A percentile compares a stretch with the other conserved stretches of the same genome.
Evolutionary conservation across 257 asterid species (phyloP).

Genomic region (Gynochthodes officinalis): DNA sequence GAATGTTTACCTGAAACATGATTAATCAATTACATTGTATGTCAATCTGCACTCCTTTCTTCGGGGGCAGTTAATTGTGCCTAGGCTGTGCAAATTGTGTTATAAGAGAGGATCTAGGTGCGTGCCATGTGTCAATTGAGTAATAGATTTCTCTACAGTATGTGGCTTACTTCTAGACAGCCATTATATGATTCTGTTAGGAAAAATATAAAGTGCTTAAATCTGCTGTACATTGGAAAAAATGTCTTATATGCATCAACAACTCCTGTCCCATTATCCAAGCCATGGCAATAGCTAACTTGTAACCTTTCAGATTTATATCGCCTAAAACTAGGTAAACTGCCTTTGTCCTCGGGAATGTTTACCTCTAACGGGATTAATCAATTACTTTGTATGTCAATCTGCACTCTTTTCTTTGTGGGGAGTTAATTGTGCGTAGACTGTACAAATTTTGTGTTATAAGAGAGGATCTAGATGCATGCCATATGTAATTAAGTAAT

Average conservation of each 20-base stretch:
- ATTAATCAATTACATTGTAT: neutral
- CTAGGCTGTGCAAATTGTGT: neutral
- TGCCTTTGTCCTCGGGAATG: neutral
- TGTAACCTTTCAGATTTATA: neutral
- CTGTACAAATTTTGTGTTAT: neutral
- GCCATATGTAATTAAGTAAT: neutral
- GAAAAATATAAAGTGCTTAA: slow-evolving; percentile 68
- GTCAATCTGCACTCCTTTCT: neutral
- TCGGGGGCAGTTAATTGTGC: neutral
- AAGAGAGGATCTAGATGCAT: too few species aligned
- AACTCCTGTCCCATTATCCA: slow-evolving; percentile 53
- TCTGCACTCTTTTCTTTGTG: neutral
- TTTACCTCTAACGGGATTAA: neutral
- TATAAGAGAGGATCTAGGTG: too few species aligned
- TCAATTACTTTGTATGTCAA: neutral
- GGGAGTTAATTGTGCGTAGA: neutral
- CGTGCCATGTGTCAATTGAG: neutral
- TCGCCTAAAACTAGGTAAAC: slow-evolving; percentile 13
- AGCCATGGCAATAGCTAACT: slow-evolving; percentile 66
- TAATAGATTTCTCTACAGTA: neutral
- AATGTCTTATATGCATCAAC: slow-evolving; percentile 72
- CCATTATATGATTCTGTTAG: slow-evolving; percentile 53
- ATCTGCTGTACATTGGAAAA: slow-evolving; percentile 75
- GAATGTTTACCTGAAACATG: neutral
- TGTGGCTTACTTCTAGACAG: slow-evolving; percentile 3